Percentiles rank a stretch among this genome's conserved stretches.
phyloP scores from a whole-genome alignment of 192 early-diverging fungal species.

The Neocallimastix lanati region DNA sequence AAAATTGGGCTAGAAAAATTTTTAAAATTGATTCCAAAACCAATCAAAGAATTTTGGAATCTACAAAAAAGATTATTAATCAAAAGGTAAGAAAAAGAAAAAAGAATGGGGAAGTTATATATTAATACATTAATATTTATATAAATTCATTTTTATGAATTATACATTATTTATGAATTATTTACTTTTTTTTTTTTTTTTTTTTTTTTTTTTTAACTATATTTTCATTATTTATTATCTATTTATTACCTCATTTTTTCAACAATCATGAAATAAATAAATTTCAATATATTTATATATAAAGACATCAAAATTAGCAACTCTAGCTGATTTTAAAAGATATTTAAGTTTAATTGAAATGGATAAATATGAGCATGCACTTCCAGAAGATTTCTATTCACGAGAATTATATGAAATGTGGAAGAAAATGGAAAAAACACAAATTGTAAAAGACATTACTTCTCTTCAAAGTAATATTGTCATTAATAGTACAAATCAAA shows the following conservation, averaged over 20 bases:
- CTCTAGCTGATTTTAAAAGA: background rate
- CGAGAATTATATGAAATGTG: background rate
- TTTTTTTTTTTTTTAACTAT: too few species aligned
- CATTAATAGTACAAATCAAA: background rate
- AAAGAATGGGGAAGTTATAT: too few species aligned
- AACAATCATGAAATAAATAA: too few species aligned
- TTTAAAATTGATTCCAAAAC: background rate
- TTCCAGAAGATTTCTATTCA: background rate
- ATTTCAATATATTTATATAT: too few species aligned
- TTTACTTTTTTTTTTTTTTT: too few species aligned
- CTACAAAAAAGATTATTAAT: background rate
- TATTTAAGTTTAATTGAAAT: background rate
- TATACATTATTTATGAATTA: too few species aligned
- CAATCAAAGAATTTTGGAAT: background rate
- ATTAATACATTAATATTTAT: too few species aligned
- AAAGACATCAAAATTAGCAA: background rate
- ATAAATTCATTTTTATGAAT: too few species aligned
- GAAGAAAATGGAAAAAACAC: background rate
- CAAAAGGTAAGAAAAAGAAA: background rate
- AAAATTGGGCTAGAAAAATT: background rate
- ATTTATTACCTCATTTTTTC: too few species aligned
- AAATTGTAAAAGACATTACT: background rate
- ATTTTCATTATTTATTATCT: too few species aligned
- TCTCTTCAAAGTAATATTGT: background rate
- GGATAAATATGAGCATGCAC: background rate